These are phyloP conservation scores for Eucalyptus cloeziana DNA, from an alignment of 345 rosid genomes.

Conservation along the genomic window DNA sequence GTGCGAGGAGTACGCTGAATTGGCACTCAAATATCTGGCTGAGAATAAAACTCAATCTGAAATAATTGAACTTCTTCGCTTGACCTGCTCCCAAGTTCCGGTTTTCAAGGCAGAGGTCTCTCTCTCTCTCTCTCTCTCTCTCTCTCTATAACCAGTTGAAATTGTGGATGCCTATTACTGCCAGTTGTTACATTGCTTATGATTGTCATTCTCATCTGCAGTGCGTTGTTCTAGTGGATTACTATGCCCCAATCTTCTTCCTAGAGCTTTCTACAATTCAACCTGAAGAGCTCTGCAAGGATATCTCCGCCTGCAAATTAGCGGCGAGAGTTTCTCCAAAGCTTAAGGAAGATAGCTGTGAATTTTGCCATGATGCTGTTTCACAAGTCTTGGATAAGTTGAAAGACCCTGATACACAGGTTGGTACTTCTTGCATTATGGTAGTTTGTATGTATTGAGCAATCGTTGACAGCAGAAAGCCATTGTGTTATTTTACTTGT, in stretches of 20 bases:
- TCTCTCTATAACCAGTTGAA: neutral
- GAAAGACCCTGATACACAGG: conserved; percentile 93
- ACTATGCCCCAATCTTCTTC: conserved; percentile 63
- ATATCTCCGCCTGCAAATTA: conserved; percentile 45
- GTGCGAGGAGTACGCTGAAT: conserved; percentile 18
- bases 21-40: conserved; percentile 13
- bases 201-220: conserved; percentile 5
- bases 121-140: neutral
- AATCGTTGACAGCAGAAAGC: neutral
- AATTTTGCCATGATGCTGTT: conserved; percentile 50
- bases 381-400: conserved; percentile 48
- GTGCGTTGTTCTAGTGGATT: conserved; percentile 78
- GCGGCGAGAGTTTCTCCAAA: conserved; percentile 15
- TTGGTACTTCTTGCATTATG: neutral
- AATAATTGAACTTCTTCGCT: conserved; percentile 11
- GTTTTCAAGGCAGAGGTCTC: conserved; percentile 53
- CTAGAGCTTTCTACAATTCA: conserved; percentile 29
- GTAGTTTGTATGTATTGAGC: neutral
- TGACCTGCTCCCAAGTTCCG: conserved; percentile 30
- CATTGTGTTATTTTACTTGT: neutral
- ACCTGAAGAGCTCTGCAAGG: conserved; percentile 46
- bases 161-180: neutral
- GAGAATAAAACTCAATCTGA: conserved; percentile 27
- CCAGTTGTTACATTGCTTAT: neutral
- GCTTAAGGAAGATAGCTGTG: conserved; percentile 51